These are phyloP conservation scores for Leccinum pallidistipes DNA, from an alignment of 1,284 basidiomycete species.

Conservation along the genomic window DNA sequence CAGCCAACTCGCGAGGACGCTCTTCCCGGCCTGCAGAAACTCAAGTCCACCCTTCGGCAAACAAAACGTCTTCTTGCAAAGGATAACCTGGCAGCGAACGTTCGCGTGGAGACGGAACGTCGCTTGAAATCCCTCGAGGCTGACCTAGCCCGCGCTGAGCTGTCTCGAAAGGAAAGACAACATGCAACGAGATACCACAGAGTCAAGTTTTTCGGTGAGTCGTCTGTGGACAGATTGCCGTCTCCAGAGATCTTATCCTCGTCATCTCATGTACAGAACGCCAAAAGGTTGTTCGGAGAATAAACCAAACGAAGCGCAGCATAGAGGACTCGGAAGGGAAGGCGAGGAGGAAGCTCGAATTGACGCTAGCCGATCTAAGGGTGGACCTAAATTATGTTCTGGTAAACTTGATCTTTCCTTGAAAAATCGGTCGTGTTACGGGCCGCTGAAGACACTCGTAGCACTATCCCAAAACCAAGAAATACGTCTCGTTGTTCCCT, in stretches of 20 bases:
- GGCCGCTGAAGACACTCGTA: conserved; percentile 32
- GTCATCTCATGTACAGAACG: conserved; percentile 52
- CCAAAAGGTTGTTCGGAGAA: conserved; percentile 75
- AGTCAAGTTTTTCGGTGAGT: conserved; percentile 86
- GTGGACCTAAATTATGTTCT: conserved; percentile 85
- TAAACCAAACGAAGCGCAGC: conserved; percentile 61
- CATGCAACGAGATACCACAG: conserved; percentile 79
- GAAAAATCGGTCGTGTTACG: background rate
- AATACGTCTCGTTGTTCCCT: conserved; percentile 86
- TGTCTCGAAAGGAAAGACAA: conserved; percentile 63
- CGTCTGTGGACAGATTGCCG: background rate
- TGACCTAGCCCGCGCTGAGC: conserved; percentile 67
- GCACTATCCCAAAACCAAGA: conserved; percentile 80
- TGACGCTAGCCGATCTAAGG: conserved; percentile 57
- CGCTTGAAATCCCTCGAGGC: conserved; percentile 71
- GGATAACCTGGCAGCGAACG: conserved; percentile 78
- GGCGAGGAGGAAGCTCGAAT: conserved; percentile 46
- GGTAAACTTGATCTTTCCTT: conserved; percentile 38
- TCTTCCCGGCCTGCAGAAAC: conserved; percentile 70
- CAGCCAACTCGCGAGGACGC: conserved; percentile 18
- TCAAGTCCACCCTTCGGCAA: conserved; percentile 79
- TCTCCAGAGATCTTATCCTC: background rate
- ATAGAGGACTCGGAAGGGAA: conserved; percentile 38
- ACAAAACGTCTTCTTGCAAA: conserved; percentile 77
- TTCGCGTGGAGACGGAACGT: conserved; percentile 76